phyloP scores from a whole-genome alignment of 2,329 filamentous ascomycete genomes.

The Cladosporium sp. region DNA sequence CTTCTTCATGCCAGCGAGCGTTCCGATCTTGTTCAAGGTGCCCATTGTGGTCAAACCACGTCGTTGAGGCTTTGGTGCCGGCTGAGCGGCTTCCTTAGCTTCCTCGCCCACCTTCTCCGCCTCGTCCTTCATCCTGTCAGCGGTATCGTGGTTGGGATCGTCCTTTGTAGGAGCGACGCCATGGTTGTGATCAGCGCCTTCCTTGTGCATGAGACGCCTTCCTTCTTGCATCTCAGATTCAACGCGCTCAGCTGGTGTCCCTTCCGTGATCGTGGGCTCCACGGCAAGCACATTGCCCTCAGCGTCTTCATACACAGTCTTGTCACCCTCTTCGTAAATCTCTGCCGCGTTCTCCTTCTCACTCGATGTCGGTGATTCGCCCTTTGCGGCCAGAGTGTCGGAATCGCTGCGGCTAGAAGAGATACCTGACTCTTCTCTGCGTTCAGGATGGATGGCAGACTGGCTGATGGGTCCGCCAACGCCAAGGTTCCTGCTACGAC shows the following conservation, averaged over 20 bases:
- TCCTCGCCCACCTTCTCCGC: slow-evolving; percentile 58
- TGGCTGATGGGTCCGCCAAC: slow-evolving; percentile 84
- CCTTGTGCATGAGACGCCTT: slow-evolving; percentile 52
- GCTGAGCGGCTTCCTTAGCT: slow-evolving; percentile 53
- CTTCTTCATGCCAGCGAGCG: slow-evolving; percentile 19
- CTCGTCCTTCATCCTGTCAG: slow-evolving; percentile 30
- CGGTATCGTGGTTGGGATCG: slow-evolving; percentile 40
- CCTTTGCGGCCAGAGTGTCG: slow-evolving; percentile 40
- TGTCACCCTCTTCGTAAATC: slow-evolving; percentile 73
- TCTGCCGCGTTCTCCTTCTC: slow-evolving; percentile 43
- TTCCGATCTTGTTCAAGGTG: slow-evolving; percentile 32
- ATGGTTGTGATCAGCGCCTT: slow-evolving; percentile 33
- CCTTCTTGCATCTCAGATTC: slow-evolving; percentile 56
- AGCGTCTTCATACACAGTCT: slow-evolving; percentile 77
- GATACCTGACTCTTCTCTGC: slow-evolving; percentile 30
- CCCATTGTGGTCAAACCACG: slow-evolving; percentile 40
- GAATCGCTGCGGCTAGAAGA: slow-evolving; percentile 39
- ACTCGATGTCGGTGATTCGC: slow-evolving; percentile 29
- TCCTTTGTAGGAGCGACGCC: slow-evolving; percentile 47
- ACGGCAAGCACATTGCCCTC: slow-evolving; percentile 81
- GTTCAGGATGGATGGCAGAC: slow-evolving; percentile 76
- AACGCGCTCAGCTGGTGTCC: slow-evolving; percentile 54
- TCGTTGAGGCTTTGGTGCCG: slow-evolving; percentile 37
- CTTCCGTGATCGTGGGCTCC: slow-evolving; percentile 42
- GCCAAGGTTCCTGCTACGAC: slow-evolving; percentile 60